phyloP scores from a whole-genome alignment of 345 rosid genomes.

The Erucastrum elatum region DNA sequence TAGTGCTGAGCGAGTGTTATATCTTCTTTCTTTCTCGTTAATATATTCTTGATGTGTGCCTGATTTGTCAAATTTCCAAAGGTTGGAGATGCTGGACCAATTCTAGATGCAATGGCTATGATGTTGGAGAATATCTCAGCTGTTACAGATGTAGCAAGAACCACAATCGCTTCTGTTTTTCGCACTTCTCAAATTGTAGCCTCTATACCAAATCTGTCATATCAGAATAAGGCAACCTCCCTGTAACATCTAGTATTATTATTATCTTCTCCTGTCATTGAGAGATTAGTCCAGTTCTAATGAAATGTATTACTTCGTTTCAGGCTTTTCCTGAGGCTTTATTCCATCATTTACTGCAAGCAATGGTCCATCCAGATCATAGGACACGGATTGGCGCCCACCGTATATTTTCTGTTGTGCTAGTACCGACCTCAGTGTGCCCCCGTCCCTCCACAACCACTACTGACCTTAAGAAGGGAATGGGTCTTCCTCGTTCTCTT shows the following conservation, averaged over 20 bases:
- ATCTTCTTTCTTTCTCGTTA: background rate
- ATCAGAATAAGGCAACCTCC: slow-evolving; percentile 73
- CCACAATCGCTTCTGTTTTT: slow-evolving; percentile 75
- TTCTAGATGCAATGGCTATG: slow-evolving; percentile 85
- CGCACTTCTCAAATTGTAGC: slow-evolving; percentile 96
- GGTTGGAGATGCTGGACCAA: slow-evolving; percentile 97
- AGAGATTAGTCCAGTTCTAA: background rate
- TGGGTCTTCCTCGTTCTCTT: slow-evolving; percentile 67
- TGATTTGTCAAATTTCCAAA: slow-evolving; percentile 34
- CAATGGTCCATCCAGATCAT: slow-evolving; percentile 95
- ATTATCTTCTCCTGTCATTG: background rate
- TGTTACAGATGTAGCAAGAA: slow-evolving; percentile 70
- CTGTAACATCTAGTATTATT: slow-evolving; percentile 25
- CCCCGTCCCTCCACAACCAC: slow-evolving; percentile 54
- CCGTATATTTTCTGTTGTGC: slow-evolving; percentile 88
- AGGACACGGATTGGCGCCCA: slow-evolving; percentile 91
- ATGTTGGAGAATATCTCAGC: slow-evolving; percentile 90
- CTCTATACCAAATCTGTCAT: slow-evolving; percentile 72
- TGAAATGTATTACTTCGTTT: slow-evolving; percentile 16
- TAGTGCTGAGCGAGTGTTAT: too few species aligned
- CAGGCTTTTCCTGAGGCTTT: slow-evolving; percentile 95
- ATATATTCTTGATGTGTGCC: slow-evolving; percentile 1
- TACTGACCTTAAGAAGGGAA: slow-evolving; percentile 51
- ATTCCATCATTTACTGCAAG: slow-evolving; percentile 90
- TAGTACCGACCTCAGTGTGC: slow-evolving; percentile 83